phyloP scores from a whole-genome alignment of 768 basidiomycete genomes.

The Filobasidium wieringae region DNA sequence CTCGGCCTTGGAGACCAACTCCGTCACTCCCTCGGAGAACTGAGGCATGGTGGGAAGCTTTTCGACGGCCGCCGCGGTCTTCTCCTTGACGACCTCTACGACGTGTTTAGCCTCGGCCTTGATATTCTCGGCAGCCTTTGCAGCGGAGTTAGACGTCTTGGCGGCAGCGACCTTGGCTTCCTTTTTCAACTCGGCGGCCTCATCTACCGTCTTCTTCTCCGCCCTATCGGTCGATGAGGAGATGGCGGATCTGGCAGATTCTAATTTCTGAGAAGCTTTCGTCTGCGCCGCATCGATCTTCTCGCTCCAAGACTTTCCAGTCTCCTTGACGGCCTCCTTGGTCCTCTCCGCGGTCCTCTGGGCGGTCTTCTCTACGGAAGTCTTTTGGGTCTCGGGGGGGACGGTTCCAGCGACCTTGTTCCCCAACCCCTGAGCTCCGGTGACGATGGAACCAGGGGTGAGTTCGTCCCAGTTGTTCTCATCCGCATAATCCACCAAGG shows the following conservation, averaged over 20 bases:
- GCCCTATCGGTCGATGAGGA: background rate
- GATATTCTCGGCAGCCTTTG: constrained; percentile 19
- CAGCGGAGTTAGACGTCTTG: constrained; percentile 20
- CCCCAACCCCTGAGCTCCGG: background rate
- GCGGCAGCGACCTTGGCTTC: constrained; percentile 11
- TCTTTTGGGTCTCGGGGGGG: background rate
- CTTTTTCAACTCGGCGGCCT: constrained; percentile 4
- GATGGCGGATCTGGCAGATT: background rate
- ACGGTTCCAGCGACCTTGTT: background rate
- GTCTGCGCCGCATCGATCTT: background rate
- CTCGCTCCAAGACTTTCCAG: background rate
- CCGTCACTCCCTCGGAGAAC: constrained; percentile 54
- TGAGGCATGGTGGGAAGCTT: constrained; percentile 39
- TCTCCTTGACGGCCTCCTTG: background rate
- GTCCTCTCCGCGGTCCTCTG: constrained; percentile 1
- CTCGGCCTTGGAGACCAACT: constrained; percentile 62
- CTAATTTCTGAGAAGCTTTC: constrained; percentile 8
- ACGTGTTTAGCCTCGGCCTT: constrained; percentile 28
- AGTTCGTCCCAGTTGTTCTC: constrained; percentile 64
- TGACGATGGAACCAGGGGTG: constrained; percentile 44
- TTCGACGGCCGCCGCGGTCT: constrained; percentile 26
- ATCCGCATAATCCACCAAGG: constrained; percentile 71
- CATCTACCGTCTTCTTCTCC: background rate
- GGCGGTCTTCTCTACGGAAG: background rate
- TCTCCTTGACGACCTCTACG: constrained; percentile 22